Base-by-base conservation (phyloP, 257 asterid genomes). In the Echites panduratus region DNA sequence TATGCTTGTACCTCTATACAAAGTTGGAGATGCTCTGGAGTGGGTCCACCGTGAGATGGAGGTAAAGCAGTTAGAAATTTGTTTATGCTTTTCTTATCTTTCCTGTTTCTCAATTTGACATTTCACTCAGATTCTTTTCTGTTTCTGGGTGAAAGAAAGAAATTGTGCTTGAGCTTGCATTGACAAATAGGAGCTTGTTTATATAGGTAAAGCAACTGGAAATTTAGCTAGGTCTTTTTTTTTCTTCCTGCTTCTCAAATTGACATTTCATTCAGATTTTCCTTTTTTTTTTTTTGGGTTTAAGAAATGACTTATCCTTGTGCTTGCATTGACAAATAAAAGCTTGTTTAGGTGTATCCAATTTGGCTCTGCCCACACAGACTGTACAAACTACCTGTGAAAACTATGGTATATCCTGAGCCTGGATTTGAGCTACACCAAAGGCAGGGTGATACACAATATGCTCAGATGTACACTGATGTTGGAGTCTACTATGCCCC, bases 291-390 rank as follows among this genome's bases (percentile, higher is more conserved):
- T 32, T 32, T 32, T 32, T 1, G 38, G 38, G 14, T 35, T 14
- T 8, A 62, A 62, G 13, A 32, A 32, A 7, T 11, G 32, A 62
- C 22, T 68, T 40, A 1, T 13, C 9, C 0, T 48, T 63, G 45
- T 9, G 14, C 29, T 41, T 35, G 68, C 41, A 22, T 62, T 87
- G 65, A 78, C 70, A 22, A 43, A 62, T 78, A n/a, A n/a, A 52
- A 78, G 66, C 76, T 73, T 76, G 45, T 84, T 27, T 65, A 93
- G 98, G 92, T 93, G 66, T 95, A 95, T 74, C 99, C 99, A n/a
- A 71, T 95, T 71, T 95, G 99, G 99, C 96, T 95, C 66, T 95
- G 99, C 77, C 99, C 99, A 47, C 99, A 95, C 84, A 75, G 90
- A 70, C 81, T 95, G 73, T 95, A 81, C 80, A 92, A 87, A 66